phyloP scores from a whole-genome alignment of 345 rosid genomes.

The Cardamine chenopodiifolia region DNA sequence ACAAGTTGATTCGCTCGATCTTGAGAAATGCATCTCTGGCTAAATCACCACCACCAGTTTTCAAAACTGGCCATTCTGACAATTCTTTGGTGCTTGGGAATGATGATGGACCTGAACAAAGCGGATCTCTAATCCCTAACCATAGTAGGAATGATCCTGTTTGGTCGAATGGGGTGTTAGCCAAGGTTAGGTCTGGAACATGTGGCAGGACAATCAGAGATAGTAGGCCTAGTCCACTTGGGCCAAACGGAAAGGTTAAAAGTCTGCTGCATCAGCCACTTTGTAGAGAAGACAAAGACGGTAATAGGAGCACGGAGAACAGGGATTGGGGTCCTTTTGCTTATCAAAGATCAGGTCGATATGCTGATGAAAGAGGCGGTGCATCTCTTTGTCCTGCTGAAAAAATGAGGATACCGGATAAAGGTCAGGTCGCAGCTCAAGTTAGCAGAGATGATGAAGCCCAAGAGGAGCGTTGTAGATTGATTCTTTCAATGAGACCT shows the following conservation, averaged over 20 bases:
- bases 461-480: conserved; percentile 51
- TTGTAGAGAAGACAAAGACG: conserved; percentile 56
- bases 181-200: conserved; percentile 66
- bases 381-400: conserved; percentile 44
- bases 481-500: conserved; percentile 52
- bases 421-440: conserved; percentile 48
- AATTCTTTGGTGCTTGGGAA: conserved; percentile 53
- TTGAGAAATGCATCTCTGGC: conserved; percentile 82
- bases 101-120: conserved; percentile 56
- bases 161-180: conserved; percentile 83
- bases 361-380: conserved; percentile 56
- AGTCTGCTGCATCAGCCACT: conserved; percentile 53
- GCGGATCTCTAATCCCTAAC: conserved; percentile 51
- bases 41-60: conserved; percentile 62
- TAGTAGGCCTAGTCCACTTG: conserved; percentile 75
- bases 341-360: conserved; percentile 67
- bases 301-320: conserved; percentile 55
- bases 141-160: conserved; percentile 61
- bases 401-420: conserved; percentile 42
- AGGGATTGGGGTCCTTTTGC: conserved; percentile 67
- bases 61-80: conserved; percentile 50
- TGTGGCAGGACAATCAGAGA: conserved; percentile 71
- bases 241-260: conserved; percentile 84
- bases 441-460: conserved; percentile 54
- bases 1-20: conserved; percentile 75